Evolutionary conservation across 148 eudicot genomes (phyloP).

Genomic region (Salicornia ramosissima): DNA sequence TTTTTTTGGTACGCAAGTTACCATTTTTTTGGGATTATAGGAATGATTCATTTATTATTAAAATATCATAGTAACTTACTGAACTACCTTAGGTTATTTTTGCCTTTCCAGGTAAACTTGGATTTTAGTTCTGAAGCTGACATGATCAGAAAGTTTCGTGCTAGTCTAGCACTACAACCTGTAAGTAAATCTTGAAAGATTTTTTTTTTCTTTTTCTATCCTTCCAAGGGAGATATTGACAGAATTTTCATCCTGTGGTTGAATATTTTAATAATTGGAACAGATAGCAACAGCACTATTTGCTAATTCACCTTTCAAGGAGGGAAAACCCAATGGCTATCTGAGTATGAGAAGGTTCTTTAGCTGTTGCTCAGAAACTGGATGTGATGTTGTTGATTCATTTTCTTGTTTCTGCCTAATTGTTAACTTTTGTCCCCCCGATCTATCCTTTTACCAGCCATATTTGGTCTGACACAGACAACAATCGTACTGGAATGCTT

Average conservation of each 20-base stretch:
- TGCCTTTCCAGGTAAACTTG: conserved; percentile 64
- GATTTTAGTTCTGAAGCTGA: conserved; percentile 94
- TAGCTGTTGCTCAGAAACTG: conserved; percentile 9
- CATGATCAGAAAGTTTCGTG: conserved; percentile 94
- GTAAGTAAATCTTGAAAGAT: conserved; percentile 39
- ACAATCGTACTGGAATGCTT: conserved; percentile 17
- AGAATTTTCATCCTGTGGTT: conserved; percentile 12
- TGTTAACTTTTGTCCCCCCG: conserved; percentile 13
- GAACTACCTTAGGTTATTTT: conserved; percentile 13
- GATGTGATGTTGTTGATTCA: neutral
- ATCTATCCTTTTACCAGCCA: conserved; percentile 25
- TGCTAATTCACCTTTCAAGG: conserved; percentile 98
- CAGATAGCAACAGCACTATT: conserved; percentile 96
- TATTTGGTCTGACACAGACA: conserved; percentile 12
- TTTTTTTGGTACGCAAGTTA: neutral
- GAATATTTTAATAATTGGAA: conserved; percentile 22
- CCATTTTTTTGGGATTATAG: neutral
- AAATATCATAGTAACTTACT: conserved; percentile 1
- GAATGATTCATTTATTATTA: neutral
- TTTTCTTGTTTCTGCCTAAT: conserved; percentile 1
- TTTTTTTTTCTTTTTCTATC: conserved; percentile 1
- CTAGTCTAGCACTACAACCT: conserved; percentile 96
- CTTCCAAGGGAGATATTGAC: neutral
- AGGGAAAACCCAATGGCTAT: conserved; percentile 95
- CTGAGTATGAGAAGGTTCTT: conserved; percentile 88